phyloP scores from a whole-genome alignment of 371 early-diverging fungal genomes.

The Mucor indicus region DNA sequence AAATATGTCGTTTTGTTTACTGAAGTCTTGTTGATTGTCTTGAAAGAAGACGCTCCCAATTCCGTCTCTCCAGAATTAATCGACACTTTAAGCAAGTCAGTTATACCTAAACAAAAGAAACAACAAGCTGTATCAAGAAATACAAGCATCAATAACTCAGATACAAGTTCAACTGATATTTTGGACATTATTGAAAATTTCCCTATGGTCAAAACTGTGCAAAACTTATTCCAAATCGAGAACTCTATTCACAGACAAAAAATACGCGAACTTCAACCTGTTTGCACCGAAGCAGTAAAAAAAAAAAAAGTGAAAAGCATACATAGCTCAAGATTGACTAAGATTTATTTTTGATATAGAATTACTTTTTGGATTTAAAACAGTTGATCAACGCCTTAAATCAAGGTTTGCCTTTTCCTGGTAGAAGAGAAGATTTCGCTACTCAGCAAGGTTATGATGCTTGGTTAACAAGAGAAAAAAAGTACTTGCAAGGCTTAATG shows the following conservation, averaged over 20 bases:
- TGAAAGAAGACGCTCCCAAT: slow-evolving; percentile 37
- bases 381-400: slow-evolving; percentile 47
- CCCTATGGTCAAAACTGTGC: slow-evolving; percentile 43
- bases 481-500: slow-evolving; percentile 45
- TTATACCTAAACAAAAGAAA: slow-evolving; percentile 21
- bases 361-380: slow-evolving; percentile 42
- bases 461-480: slow-evolving; percentile 46
- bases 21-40: slow-evolving; percentile 22
- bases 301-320: background rate
- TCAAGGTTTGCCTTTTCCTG: slow-evolving; percentile 46
- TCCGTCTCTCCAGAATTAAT: slow-evolving; percentile 31
- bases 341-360: slow-evolving; percentile 20
- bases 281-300: slow-evolving; percentile 49
- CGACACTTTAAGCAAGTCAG: slow-evolving; percentile 26
- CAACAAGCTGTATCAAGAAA: slow-evolving; percentile 14
- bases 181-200: slow-evolving; percentile 38
- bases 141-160: background rate
- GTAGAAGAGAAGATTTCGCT: slow-evolving; percentile 47
- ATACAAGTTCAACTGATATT: slow-evolving; percentile 15
- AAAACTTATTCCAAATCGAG: slow-evolving; percentile 40
- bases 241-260: slow-evolving; percentile 37
- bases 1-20: slow-evolving; percentile 31
- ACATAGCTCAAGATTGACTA: too few relatives aligned
- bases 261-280: slow-evolving; percentile 33
- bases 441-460: slow-evolving; percentile 38